These are phyloP conservation scores for Triangularia verruculosa DNA, from an alignment of 2,329 filamentous ascomycete genomes.

Conservation along the genomic window DNA sequence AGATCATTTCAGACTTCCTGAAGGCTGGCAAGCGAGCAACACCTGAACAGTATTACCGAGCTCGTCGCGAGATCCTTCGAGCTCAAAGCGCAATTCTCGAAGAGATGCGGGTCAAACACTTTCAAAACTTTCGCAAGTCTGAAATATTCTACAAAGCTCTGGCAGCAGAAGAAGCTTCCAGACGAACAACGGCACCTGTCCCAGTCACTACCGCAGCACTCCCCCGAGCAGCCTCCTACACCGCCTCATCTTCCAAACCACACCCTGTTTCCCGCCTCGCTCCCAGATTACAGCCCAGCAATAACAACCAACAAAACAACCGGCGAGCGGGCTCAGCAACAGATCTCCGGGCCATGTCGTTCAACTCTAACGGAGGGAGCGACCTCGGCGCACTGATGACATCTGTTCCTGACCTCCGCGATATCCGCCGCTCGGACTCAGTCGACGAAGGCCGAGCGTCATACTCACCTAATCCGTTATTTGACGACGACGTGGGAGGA, in stretches of 20 bases:
- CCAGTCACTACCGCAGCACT: slow-evolving; percentile 31
- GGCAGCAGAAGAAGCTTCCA: slow-evolving; percentile 74
- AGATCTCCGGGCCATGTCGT: slow-evolving; percentile 41
- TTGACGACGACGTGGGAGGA: slow-evolving; percentile 74
- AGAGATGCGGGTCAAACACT: slow-evolving; percentile 76
- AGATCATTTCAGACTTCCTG: slow-evolving; percentile 73
- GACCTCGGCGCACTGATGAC: slow-evolving; percentile 39
- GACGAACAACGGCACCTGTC: slow-evolving; percentile 24
- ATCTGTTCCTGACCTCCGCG: slow-evolving; percentile 39
- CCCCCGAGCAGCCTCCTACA: slow-evolving; percentile 27
- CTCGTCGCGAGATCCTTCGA: slow-evolving; percentile 74
- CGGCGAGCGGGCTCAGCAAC: slow-evolving; percentile 47
- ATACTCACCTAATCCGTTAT: slow-evolving; percentile 50
- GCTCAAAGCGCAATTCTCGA: slow-evolving; percentile 82
- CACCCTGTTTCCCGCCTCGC: slow-evolving; percentile 43
- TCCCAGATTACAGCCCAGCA: slow-evolving; percentile 35
- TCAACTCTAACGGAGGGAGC: slow-evolving; percentile 37
- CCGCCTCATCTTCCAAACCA: slow-evolving; percentile 42
- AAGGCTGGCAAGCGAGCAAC: slow-evolving; percentile 73
- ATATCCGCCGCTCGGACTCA: slow-evolving; percentile 46
- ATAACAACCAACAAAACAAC: slow-evolving; percentile 20
- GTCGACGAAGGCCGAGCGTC: slow-evolving; percentile 58
- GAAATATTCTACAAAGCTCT: slow-evolving; percentile 96
- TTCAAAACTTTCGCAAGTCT: slow-evolving; percentile 83
- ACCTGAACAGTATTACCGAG: slow-evolving; percentile 76